These are phyloP conservation scores for Suillus paluster DNA, from an alignment of 768 basidiomycete genomes.

Conservation along the genomic window DNA sequence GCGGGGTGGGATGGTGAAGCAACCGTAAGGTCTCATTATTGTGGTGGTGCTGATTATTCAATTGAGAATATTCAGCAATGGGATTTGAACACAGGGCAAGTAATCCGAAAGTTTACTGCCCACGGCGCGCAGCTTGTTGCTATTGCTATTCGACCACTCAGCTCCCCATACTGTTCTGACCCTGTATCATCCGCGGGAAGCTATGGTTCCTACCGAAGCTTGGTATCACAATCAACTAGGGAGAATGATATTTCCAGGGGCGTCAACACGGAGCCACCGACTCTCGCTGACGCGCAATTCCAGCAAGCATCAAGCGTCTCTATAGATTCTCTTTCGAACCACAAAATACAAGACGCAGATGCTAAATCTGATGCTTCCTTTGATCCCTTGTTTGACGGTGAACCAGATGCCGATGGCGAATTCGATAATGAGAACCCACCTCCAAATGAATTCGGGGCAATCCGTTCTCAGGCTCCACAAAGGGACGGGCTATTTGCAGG, in stretches of 20 bases:
- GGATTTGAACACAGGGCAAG: slow-evolving; percentile 93
- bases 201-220: slow-evolving; percentile 20
- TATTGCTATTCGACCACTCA: slow-evolving; percentile 74
- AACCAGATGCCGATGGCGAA: slow-evolving; percentile 65
- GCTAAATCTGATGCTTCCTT: slow-evolving; percentile 79
- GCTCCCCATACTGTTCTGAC: slow-evolving; percentile 38
- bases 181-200: slow-evolving; percentile 30
- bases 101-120: slow-evolving; percentile 73
- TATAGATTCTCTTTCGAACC: slow-evolving; percentile 29
- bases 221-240: slow-evolving; percentile 13
- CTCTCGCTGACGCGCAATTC: slow-evolving; percentile 16
- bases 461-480: slow-evolving; percentile 20
- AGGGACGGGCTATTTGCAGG: slow-evolving; percentile 18
- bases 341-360: slow-evolving; percentile 50
- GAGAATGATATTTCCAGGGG: slow-evolving; percentile 20
- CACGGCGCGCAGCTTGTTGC: slow-evolving; percentile 87
- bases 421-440: slow-evolving; percentile 26
- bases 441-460: slow-evolving; percentile 21
- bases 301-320: slow-evolving; percentile 22
- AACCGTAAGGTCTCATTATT: slow-evolving; percentile 54
- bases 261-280: slow-evolving; percentile 26
- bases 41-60: slow-evolving; percentile 12
- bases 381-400: slow-evolving; percentile 91
- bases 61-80: slow-evolving; percentile 70
- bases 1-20: slow-evolving; percentile 95